phyloP scores from a whole-genome alignment of 805 yeast genomes.

The Danielia reshetovae region DNA sequence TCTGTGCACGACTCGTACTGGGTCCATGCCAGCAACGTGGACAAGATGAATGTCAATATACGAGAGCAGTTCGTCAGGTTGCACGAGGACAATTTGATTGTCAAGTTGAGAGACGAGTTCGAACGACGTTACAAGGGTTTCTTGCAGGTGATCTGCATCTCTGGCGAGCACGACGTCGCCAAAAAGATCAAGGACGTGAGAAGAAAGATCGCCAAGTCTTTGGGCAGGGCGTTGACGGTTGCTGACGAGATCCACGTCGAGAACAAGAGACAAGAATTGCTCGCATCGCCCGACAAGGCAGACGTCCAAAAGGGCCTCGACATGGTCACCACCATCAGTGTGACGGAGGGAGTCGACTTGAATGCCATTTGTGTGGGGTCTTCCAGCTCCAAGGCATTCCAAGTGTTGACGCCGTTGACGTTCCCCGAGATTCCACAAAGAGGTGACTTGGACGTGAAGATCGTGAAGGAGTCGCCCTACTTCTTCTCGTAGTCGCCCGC shows the following conservation, averaged over 20 bases:
- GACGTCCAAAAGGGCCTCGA: constrained; percentile 46
- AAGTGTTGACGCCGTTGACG: constrained; percentile 60
- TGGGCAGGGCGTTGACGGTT: constrained; percentile 55
- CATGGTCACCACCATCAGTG: constrained; percentile 69
- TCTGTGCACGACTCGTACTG: constrained; percentile 97
- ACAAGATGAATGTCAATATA: constrained; percentile 61
- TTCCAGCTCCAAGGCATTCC: constrained; percentile 25
- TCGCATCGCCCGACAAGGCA: constrained; percentile 50
- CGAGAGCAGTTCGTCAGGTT: constrained; percentile 77
- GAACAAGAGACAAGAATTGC: constrained; percentile 51
- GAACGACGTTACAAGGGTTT: constrained; percentile 73
- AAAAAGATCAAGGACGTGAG: constrained; percentile 47
- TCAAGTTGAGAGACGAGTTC: constrained; percentile 71
- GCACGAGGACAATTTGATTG: constrained; percentile 71
- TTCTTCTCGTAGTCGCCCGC: constrained; percentile 62
- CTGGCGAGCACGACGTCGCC: constrained; percentile 49
- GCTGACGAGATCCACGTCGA: constrained; percentile 76
- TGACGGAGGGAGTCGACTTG: constrained; percentile 36
- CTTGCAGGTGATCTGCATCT: constrained; percentile 56
- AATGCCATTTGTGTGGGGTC: constrained; percentile 20
- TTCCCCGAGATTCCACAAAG: constrained; percentile 72
- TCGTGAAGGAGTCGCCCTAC: constrained; percentile 69
- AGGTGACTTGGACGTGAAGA: constrained; percentile 80
- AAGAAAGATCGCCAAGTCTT: constrained; percentile 41
- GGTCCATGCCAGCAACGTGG: constrained; percentile 91